A percentile compares a stretch with the other conserved stretches of the same genome.
phyloP scores from a whole-genome alignment of 345 rosid genomes.

The Rubroshorea leprosula region DNA sequence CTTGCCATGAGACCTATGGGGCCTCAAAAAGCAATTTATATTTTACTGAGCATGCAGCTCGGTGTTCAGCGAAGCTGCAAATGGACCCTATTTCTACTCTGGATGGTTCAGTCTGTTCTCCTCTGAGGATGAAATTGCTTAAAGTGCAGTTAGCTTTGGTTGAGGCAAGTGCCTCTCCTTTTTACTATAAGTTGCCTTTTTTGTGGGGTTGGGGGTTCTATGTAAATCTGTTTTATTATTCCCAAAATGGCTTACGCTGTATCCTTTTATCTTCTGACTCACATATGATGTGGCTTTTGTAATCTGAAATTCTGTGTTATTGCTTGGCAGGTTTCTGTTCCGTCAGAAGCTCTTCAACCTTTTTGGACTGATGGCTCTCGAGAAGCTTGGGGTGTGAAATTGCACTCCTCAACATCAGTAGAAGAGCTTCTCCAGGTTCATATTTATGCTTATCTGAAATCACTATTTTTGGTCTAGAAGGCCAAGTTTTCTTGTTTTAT shows the following conservation, averaged over 20 bases:
- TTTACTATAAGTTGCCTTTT: not conserved
- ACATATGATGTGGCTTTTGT: not conserved
- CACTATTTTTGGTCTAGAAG: not conserved
- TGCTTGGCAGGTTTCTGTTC: slow-evolving; percentile 57
- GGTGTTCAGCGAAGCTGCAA: slow-evolving; percentile 24
- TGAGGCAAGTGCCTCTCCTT: slow-evolving; percentile 42
- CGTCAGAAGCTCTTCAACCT: slow-evolving; percentile 57
- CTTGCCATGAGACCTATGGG: slow-evolving; percentile 40
- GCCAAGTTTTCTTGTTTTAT: no score
- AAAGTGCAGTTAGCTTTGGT: slow-evolving; percentile 59
- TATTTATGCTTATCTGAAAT: slow-evolving; percentile 1
- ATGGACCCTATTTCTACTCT: slow-evolving; percentile 18
- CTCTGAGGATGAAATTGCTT: slow-evolving; percentile 52
- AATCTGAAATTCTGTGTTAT: slow-evolving; percentile 3
- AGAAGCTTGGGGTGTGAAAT: slow-evolving; percentile 58
- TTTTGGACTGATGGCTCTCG: slow-evolving; percentile 55
- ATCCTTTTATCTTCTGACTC: not conserved
- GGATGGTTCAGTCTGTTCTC: slow-evolving; percentile 33
- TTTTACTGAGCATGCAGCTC: slow-evolving; percentile 45
- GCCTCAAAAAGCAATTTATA: slow-evolving; percentile 23
- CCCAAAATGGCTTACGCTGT: no score
- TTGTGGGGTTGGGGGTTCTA: not conserved
- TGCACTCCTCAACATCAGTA: slow-evolving; percentile 51
- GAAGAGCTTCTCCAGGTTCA: slow-evolving; percentile 62
- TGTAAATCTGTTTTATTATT: no score